A percentile compares a stretch with the other conserved stretches of the same genome.
Evolutionary conservation across 176 grass and related monocot genomes (phyloP).

Genomic region (Poa annua): DNA sequence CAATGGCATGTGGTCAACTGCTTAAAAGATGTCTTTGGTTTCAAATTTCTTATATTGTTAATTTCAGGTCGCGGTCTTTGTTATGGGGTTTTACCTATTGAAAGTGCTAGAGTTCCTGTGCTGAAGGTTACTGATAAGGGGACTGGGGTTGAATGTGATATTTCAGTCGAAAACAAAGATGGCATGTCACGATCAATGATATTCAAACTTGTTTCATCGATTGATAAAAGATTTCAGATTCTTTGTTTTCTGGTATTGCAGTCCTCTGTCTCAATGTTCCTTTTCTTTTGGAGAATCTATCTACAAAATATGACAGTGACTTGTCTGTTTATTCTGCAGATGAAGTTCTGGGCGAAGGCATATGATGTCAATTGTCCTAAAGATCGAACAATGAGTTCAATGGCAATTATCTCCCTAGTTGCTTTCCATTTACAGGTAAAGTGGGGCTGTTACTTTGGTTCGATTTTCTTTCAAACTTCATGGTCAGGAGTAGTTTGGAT

Average conservation of each 20-base stretch:
- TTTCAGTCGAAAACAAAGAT: constrained; percentile 97
- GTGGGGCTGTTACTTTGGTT: constrained; percentile 28
- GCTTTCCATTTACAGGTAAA: constrained; percentile 98
- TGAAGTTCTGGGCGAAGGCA: constrained; percentile 85
- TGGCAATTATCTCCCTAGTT: constrained; percentile 93
- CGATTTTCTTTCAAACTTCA: constrained; percentile 11
- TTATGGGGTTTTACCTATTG: constrained; percentile 68
- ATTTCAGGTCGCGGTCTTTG: constrained; percentile 64
- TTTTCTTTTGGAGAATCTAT: constrained; percentile 24
- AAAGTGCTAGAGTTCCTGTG: constrained; percentile 79
- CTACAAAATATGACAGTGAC: constrained; percentile 27
- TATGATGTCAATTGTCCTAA: constrained; percentile 80
- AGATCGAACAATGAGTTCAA: constrained; percentile 94
- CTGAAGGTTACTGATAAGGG: constrained; percentile 62
- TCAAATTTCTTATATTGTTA: constrained; percentile 16
- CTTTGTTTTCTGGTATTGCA: constrained; percentile 89
- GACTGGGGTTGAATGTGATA: constrained; percentile 81
- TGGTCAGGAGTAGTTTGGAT: constrained; percentile 16
- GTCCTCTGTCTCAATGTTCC: constrained; percentile 29
- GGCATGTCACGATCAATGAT: constrained; percentile 86
- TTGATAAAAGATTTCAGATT: constrained; percentile 84
- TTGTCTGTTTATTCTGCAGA: constrained; percentile 56
- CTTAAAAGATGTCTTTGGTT: constrained; percentile 29
- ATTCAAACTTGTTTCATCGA: constrained; percentile 72
- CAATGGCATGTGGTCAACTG: not conserved